A percentile compares a stretch with the other conserved stretches of the same genome.
Conservation (phyloP, 1,284 basidiomycete genomes). For the Ceratobasidium sp. region DNA sequence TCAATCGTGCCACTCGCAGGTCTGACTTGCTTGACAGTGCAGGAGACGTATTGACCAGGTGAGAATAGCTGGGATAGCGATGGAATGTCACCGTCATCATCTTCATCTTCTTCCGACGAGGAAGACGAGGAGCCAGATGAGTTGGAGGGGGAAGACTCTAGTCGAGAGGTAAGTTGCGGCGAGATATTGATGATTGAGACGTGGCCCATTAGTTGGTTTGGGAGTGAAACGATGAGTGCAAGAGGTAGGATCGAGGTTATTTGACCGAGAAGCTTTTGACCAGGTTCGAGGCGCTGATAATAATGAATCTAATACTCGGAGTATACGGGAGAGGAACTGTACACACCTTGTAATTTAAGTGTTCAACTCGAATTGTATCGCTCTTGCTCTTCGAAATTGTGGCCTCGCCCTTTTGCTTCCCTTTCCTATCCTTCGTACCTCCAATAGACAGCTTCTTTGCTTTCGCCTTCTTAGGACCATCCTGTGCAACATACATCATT, state of each 20-base stretch:
- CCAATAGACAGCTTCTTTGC: slow-evolving; percentile 58
- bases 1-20: slow-evolving; percentile 67
- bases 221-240: slow-evolving; percentile 92
- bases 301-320: slow-evolving; percentile 17
- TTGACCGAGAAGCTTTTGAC: slow-evolving; percentile 85
- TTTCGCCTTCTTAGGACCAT: slow-evolving; percentile 9
- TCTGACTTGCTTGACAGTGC: slow-evolving; percentile 81
- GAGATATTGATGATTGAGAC: slow-evolving; percentile 96
- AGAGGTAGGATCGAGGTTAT: slow-evolving; percentile 91
- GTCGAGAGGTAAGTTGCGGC: slow-evolving; percentile 79
- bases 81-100: slow-evolving; percentile 64
- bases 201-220: slow-evolving; percentile 95
- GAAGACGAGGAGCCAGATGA: slow-evolving; percentile 61
- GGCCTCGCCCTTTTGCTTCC: slow-evolving; percentile 15
- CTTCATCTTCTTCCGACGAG: slow-evolving; percentile 64
- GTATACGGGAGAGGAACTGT: neutral
- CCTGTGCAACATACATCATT: neutral
- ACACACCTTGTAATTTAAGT: slow-evolving; percentile 92
- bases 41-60: slow-evolving; percentile 86
- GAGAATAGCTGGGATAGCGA: slow-evolving; percentile 83
- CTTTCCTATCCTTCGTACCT: slow-evolving; percentile 54
- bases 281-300: slow-evolving; percentile 80
- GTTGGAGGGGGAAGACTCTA: slow-evolving; percentile 56
- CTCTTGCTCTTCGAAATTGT: slow-evolving; percentile 57
- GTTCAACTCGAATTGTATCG: slow-evolving; percentile 81